phyloP scores from a whole-genome alignment of 805 yeast genomes.

The Blastobotrys chiropterorum region DNA sequence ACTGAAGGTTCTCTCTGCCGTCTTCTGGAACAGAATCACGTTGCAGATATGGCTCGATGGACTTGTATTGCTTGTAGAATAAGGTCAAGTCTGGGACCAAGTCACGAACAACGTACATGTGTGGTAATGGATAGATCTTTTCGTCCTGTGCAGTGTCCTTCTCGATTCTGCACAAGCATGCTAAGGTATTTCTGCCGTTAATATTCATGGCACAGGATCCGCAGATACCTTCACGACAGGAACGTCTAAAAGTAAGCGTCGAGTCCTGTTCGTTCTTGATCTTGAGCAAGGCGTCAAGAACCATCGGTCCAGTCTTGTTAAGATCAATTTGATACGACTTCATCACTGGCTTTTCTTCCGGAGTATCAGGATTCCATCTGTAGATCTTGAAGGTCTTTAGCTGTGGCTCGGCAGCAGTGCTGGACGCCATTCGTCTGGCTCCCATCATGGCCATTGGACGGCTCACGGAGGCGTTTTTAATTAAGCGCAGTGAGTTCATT shows the following conservation, averaged over 20 bases:
- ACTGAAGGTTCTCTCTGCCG: conserved; percentile 89
- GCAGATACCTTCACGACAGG: conserved; percentile 99
- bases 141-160: conserved; percentile 63
- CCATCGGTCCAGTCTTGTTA: conserved; percentile 95
- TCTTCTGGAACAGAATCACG: conserved; percentile 73
- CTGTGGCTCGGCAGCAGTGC: conserved; percentile 37
- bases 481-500: not conserved
- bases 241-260: conserved; percentile 92
- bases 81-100: conserved; percentile 96
- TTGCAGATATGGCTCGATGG: conserved; percentile 94
- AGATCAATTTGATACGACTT: conserved; percentile 79
- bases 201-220: conserved; percentile 99
- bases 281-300: conserved; percentile 87
- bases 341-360: conserved; percentile 84
- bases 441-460: not conserved
- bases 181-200: conserved; percentile 94
- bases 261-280: conserved; percentile 96
- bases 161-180: conserved; percentile 93
- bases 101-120: conserved; percentile 96
- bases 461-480: not conserved
- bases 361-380: conserved; percentile 98
- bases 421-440: not conserved
- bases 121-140: conserved; percentile 95
- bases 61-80: conserved; percentile 96
- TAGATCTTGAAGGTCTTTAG: conserved; percentile 84